Evolutionary conservation across 2,329 filamentous ascomycete species (phyloP).

Genomic region (Calonectria ilicicola): DNA sequence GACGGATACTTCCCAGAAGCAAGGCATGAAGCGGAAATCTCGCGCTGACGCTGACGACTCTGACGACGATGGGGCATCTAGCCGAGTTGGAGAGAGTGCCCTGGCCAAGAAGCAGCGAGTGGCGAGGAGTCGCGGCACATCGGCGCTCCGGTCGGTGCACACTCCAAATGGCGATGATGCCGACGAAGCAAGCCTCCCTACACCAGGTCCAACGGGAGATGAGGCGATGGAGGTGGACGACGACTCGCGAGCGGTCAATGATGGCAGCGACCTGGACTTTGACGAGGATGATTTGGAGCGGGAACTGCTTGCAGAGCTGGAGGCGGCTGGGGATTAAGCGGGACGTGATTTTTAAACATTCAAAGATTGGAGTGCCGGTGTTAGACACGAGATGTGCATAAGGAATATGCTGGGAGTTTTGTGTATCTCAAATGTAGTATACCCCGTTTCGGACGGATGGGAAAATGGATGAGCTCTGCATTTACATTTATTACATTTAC

Average conservation of each 20-base stretch:
- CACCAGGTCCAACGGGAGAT: slow-evolving; percentile 51
- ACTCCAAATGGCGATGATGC: slow-evolving; percentile 53
- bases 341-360: slow-evolving; percentile 11
- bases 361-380: slow-evolving; percentile 3
- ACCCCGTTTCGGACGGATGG: slow-evolving; percentile 25
- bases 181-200: slow-evolving; percentile 52
- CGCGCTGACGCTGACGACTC: slow-evolving; percentile 46
- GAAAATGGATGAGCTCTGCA: slow-evolving; percentile 5
- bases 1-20: slow-evolving; percentile 39
- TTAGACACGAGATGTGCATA: slow-evolving; percentile 18
- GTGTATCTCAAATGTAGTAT: slow-evolving; percentile 28
- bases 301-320: slow-evolving; percentile 72
- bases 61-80: slow-evolving; percentile 47
- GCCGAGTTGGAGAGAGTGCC: slow-evolving; percentile 50
- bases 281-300: slow-evolving; percentile 72
- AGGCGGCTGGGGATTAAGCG: slow-evolving; percentile 49
- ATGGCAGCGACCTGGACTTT: slow-evolving; percentile 53
- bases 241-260: slow-evolving; percentile 38
- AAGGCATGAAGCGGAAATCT: slow-evolving; percentile 50
- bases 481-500: not conserved
- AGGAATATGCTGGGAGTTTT: slow-evolving; percentile 24
- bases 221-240: slow-evolving; percentile 49
- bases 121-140: slow-evolving; percentile 57
- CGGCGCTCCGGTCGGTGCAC: slow-evolving; percentile 59
- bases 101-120: slow-evolving; percentile 65